Evolutionary conservation across 2,329 filamentous ascomycete species (phyloP).

Genomic region (Coniochaeta sp.): DNA sequence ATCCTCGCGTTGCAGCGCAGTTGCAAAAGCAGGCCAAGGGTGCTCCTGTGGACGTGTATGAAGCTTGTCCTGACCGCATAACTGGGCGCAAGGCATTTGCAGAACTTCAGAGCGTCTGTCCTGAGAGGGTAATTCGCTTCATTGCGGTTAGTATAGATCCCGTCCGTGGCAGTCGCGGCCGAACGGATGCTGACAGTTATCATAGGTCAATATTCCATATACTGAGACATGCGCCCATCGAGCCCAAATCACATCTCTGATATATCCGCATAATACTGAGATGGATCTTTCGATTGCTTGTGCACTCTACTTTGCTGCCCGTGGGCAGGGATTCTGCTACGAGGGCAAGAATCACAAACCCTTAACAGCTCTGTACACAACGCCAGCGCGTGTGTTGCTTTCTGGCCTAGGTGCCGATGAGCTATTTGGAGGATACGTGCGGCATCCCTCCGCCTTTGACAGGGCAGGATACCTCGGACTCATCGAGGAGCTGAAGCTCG

Average conservation of each 20-base stretch:
- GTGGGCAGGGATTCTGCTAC: conserved; percentile 53
- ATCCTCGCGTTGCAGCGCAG: conserved; percentile 64
- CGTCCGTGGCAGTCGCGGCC: not conserved
- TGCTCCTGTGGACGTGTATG: conserved; percentile 46
- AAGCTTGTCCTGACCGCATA: conserved; percentile 81
- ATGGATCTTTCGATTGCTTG: conserved; percentile 96
- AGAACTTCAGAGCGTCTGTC: conserved; percentile 67
- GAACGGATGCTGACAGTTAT: conserved; percentile 1
- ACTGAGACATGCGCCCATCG: conserved; percentile 64
- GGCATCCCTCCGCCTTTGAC: conserved; percentile 71
- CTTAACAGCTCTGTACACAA: conserved; percentile 43
- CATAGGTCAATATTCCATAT: conserved; percentile 73
- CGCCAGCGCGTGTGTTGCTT: conserved; percentile 72
- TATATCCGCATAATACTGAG: conserved; percentile 91
- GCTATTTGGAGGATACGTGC: conserved; percentile 86
- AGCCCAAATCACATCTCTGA: conserved; percentile 63
- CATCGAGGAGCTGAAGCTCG: conserved; percentile 74
- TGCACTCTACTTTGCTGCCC: conserved; percentile 90
- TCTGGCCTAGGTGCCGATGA: conserved; percentile 95
- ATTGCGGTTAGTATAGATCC: conserved; percentile 46
- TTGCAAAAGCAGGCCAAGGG: conserved; percentile 27
- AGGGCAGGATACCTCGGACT: conserved; percentile 64
- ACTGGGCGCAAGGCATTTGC: conserved; percentile 74
- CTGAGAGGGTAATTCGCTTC: conserved; percentile 71
- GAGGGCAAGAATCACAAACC: conserved; percentile 4